phyloP scores from a whole-genome alignment of 2,329 filamentous ascomycete genomes.

The Didymella pomorum region DNA sequence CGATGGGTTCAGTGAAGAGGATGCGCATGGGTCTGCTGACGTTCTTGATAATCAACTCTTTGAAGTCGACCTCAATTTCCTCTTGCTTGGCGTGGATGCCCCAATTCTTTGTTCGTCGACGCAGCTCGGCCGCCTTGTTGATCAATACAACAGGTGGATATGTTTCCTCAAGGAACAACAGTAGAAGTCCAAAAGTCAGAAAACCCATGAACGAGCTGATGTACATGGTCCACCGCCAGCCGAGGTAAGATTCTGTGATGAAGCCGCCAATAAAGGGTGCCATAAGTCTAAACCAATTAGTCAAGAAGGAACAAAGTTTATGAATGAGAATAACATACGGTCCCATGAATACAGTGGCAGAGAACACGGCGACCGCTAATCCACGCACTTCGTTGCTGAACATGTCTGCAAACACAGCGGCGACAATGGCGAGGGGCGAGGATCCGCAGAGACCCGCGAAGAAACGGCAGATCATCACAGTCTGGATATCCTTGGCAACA shows the following conservation, averaged over 20 bases:
- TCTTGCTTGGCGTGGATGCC: constrained; percentile 67
- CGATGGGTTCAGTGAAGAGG: constrained; percentile 60
- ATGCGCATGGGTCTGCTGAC: constrained; percentile 61
- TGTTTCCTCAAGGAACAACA: constrained; percentile 65
- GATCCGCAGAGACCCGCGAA: constrained; percentile 63
- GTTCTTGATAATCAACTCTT: constrained; percentile 60
- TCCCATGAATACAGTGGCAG: constrained; percentile 58
- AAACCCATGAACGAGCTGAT: constrained; percentile 66
- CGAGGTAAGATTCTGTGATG: constrained; percentile 57
- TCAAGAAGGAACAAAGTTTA: no score
- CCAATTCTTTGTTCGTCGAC: constrained; percentile 66
- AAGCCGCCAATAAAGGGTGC: constrained; percentile 65
- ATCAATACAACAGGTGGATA: constrained; percentile 67
- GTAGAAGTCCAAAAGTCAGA: constrained; percentile 55
- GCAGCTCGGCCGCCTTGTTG: constrained; percentile 62
- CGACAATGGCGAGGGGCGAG: constrained; percentile 61
- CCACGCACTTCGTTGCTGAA: constrained; percentile 58
- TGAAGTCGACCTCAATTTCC: constrained; percentile 62
- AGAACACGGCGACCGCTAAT: constrained; percentile 59
- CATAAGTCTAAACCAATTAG: no score
- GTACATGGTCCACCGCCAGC: constrained; percentile 65
- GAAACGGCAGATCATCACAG: constrained; percentile 62
- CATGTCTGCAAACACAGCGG: constrained; percentile 65
- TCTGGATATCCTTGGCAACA: constrained; percentile 61
- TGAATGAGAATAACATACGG: no score